Conservation (phyloP, 495 filamentous ascomycete species). For the Pseudotulostoma volvatum region DNA sequence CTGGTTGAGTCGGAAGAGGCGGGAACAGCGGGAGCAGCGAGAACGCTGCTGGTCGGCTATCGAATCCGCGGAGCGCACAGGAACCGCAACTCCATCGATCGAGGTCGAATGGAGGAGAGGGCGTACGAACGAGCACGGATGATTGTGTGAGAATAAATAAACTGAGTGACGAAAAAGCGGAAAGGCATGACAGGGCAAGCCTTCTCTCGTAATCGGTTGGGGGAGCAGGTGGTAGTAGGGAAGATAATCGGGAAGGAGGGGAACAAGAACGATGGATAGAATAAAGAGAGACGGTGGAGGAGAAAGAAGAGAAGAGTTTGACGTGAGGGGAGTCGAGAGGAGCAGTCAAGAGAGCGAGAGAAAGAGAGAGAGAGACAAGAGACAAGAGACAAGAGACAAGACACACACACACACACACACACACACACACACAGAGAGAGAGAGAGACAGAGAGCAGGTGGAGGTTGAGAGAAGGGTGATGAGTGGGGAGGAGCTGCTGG, state of each 20-base stretch:
- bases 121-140: neutral
- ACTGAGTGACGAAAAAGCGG: conserved; percentile 8
- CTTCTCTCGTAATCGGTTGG: too few relatives aligned
- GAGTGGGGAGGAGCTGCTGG: too few relatives aligned
- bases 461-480: too few relatives aligned
- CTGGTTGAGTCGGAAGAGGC: conserved; percentile 5
- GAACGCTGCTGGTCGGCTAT: conserved; percentile 30
- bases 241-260: conserved; percentile 1
- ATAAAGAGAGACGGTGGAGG: conserved; percentile 7
- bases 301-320: too few relatives aligned
- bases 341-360: too few relatives aligned
- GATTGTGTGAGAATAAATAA: conserved; percentile 14
- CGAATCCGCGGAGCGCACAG: conserved; percentile 23
- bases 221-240: conserved; percentile 3
- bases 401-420: too few relatives aligned
- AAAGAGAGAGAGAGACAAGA: too few relatives aligned
- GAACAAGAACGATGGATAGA: conserved; percentile 3
- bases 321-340: too few relatives aligned
- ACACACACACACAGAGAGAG: too few relatives aligned
- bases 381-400: too few relatives aligned
- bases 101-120: conserved; percentile 9
- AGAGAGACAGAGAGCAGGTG: too few relatives aligned
- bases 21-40: conserved; percentile 26
- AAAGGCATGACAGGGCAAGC: conserved; percentile 13
- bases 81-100: conserved; percentile 28